Base-by-base conservation (phyloP, 2,329 filamentous ascomycete species). In the Fusarium luffae region DNA sequence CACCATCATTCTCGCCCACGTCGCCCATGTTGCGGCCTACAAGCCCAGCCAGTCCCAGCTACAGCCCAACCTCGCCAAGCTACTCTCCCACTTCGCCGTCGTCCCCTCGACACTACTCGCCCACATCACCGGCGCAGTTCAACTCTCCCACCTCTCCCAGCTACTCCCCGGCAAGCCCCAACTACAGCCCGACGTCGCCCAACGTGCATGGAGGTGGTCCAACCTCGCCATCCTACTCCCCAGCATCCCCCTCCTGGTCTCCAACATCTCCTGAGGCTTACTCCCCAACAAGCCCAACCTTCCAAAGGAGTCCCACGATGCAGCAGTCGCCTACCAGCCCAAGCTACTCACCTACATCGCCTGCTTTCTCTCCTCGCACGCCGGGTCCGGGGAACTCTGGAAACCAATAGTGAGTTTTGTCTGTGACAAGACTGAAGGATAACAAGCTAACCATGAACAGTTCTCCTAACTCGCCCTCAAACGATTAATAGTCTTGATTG, bases 191-290 rank as follows among this genome's bases (percentile, higher is more conserved):
- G n/a, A 88, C 89, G 5, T 90, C 87, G 54, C 90, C 84, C 72
- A 88, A 84, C 76, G 80, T 86, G 54, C 79, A 81, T 51, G 79
- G 76, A 4, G 77, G 71, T 30, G 78, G 79, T n/a, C 71, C 85
- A 13, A 84, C 87, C 32, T 86, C 89, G 67, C 88, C 85, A n/a
- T 85, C 84, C 6, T 92, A 91, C 79, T 88, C 86, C 32, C 91
- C 91, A 48, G 89, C 89, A 14, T 93, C 91, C 51, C 92, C 91
- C n/a, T 88, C 86, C 25, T 94, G 92, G 83, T 94, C 92, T 59
- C 92, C 93, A 4, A 92, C 91, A 9, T 94, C 92, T 42, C 87
- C 87, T 14, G 84, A 85, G 65, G 83, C 85, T 4, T 90, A 90
- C 80, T 90, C 88, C 50, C 88, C 88, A 7, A 90, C 88, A 44